These are phyloP conservation scores for Reticulascus tulasneorum DNA, from an alignment of 2,329 filamentous ascomycete genomes.

Conservation along the genomic window DNA sequence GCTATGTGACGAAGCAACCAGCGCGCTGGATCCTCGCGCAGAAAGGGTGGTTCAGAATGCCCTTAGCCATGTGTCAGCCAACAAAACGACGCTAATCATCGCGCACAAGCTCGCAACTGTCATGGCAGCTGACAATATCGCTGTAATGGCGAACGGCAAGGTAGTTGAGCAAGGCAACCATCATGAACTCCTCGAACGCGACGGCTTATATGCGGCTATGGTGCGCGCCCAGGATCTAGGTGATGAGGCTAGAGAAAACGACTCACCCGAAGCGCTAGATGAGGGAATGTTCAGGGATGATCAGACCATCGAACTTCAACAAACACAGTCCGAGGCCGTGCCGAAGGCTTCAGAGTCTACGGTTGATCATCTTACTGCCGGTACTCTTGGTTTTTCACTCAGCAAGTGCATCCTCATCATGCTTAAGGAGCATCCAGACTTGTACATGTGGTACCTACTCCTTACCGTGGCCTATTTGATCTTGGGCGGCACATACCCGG, in stretches of 20 bases:
- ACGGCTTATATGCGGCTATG: conserved; percentile 16
- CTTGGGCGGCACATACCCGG: conserved; percentile 35
- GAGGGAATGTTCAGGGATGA: too few relatives aligned
- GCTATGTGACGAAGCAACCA: conserved; percentile 64
- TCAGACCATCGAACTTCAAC: too few relatives aligned
- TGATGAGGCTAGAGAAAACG: background rate
- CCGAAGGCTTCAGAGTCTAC: too few relatives aligned
- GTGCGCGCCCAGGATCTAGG: conserved; percentile 18
- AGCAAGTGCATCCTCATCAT: background rate
- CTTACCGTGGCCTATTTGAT: background rate
- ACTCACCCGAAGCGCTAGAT: too few relatives aligned
- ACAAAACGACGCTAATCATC: conserved; percentile 60
- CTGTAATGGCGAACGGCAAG: conserved; percentile 24
- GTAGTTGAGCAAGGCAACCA: conserved; percentile 26
- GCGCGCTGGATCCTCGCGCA: conserved; percentile 41
- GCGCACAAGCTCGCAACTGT: conserved; percentile 50
- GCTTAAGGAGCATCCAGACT: background rate
- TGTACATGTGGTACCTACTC: background rate
- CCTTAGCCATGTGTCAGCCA: conserved; percentile 46
- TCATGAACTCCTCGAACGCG: conserved; percentile 9
- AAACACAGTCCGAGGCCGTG: too few relatives aligned
- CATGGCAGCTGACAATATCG: conserved; percentile 26
- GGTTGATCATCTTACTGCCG: background rate
- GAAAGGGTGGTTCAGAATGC: conserved; percentile 49
- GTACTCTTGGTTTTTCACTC: background rate